Evolutionary conservation across 352 stramenopile genomes (phyloP).

Genomic region (Discostella stelligera): DNA sequence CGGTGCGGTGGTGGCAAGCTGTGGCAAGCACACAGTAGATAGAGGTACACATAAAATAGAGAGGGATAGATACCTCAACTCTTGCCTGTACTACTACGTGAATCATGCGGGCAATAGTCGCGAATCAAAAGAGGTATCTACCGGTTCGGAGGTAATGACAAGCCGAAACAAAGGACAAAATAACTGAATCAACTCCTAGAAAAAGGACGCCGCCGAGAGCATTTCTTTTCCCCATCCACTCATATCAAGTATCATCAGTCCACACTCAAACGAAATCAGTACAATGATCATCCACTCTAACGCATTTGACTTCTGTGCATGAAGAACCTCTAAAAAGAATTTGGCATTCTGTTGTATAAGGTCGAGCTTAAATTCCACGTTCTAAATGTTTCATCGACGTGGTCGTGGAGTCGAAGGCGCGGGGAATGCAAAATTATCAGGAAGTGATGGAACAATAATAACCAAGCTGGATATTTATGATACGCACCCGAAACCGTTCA

Average conservation of each 20-base stretch:
- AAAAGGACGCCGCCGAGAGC: constrained; percentile 37
- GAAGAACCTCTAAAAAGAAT: constrained; percentile 97
- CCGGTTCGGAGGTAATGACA: no score
- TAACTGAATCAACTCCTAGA: background rate
- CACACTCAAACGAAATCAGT: constrained; percentile 92
- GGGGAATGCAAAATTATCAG: background rate
- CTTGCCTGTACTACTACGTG: no score
- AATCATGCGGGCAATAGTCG: no score
- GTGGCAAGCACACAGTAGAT: no score
- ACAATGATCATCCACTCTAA: constrained; percentile 99
- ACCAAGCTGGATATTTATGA: background rate
- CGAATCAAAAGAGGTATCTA: no score
- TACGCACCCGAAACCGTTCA: constrained; percentile 84
- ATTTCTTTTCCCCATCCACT: constrained; percentile 66
- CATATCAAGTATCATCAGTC: constrained; percentile 86
- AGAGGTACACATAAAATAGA: no score
- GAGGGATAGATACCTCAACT: no score
- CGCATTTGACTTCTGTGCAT: constrained; percentile 90
- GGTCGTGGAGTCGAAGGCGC: background rate
- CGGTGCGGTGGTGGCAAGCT: no score
- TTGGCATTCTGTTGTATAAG: constrained; percentile 98
- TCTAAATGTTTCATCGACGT: constrained; percentile 59
- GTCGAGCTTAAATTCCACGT: constrained; percentile 96
- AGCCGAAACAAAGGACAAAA: no score
- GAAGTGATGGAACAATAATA: background rate